phyloP scores from a whole-genome alignment of 2,329 filamentous ascomycete genomes.

The Aspergillus fructus region DNA sequence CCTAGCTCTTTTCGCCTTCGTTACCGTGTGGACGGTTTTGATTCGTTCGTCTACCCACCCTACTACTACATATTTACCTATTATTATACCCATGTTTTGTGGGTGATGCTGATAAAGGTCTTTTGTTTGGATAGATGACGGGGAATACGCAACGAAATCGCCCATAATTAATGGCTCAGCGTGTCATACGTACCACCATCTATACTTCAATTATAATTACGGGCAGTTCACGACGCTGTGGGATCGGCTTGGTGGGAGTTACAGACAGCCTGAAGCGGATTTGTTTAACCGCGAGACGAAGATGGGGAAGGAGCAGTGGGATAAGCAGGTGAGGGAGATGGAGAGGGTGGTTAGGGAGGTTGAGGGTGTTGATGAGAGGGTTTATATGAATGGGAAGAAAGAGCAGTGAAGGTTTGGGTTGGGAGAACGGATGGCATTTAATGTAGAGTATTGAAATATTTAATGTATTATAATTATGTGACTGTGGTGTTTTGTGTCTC shows the following conservation, averaged over 20 bases:
- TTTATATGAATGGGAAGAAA: neutral
- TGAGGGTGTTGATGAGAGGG: neutral
- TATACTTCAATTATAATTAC: conserved; percentile 89
- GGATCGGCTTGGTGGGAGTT: conserved; percentile 80
- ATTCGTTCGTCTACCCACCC: conserved; percentile 53
- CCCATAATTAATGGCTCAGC: conserved; percentile 88
- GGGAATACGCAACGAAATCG: conserved; percentile 84
- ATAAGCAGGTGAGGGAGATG: neutral
- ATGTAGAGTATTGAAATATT: no score
- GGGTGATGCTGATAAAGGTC: neutral
- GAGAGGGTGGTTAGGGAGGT: neutral
- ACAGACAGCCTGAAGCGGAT: conserved; percentile 18
- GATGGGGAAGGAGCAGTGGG: neutral
- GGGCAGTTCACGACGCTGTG: conserved; percentile 92
- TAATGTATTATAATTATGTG: no score
- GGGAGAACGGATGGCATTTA: no score
- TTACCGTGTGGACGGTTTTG: conserved; percentile 95
- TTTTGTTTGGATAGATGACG: conserved; percentile 59
- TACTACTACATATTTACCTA: neutral
- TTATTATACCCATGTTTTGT: neutral
- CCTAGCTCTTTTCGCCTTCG: conserved; percentile 78
- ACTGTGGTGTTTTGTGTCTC: neutral
- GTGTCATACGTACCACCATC: conserved; percentile 91
- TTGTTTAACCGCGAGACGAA: neutral
- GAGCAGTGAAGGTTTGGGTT: neutral